Evolutionary conservation across 257 asterid genomes (phyloP).

Genomic region (Leptodermis oblonga): DNA sequence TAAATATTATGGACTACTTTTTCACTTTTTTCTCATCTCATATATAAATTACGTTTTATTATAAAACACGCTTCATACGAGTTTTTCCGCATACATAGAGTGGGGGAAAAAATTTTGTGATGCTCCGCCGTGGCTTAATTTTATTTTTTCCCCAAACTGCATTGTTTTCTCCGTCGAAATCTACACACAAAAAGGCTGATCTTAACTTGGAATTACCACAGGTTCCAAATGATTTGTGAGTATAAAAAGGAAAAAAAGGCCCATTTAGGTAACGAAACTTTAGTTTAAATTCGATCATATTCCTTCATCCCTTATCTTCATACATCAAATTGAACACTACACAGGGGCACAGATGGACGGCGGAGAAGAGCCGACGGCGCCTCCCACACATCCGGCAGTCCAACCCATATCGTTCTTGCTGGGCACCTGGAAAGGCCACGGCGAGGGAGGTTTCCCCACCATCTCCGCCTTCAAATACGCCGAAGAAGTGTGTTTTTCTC

Average conservation of each 20-base stretch:
- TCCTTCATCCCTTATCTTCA: not conserved
- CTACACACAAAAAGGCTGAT: not conserved
- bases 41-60: no score
- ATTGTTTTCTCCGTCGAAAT: not conserved
- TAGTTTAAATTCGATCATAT: not conserved
- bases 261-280: not conserved
- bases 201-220: not conserved
- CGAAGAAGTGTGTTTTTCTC: conserved; percentile 56
- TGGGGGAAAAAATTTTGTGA: no score
- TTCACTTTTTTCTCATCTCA: no score
- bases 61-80: no score
- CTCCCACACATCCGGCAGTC: conserved; percentile 44
- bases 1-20: no score
- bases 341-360: conserved; percentile 13
- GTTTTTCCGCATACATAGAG: no score
- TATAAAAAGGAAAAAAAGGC: not conserved
- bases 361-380: conserved; percentile 21
- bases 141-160: no score
- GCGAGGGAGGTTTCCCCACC: conserved; percentile 54
- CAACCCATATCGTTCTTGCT: conserved; percentile 45
- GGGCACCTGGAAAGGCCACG: conserved; percentile 71
- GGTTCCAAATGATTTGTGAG: not conserved
- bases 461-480: conserved; percentile 56
- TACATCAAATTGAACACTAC: not conserved
- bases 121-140: no score